A percentile compares a stretch with the other conserved stretches of the same genome.
Evolutionary conservation across 441 rosid species (phyloP).

Genomic region (Mallotus repandus): DNA sequence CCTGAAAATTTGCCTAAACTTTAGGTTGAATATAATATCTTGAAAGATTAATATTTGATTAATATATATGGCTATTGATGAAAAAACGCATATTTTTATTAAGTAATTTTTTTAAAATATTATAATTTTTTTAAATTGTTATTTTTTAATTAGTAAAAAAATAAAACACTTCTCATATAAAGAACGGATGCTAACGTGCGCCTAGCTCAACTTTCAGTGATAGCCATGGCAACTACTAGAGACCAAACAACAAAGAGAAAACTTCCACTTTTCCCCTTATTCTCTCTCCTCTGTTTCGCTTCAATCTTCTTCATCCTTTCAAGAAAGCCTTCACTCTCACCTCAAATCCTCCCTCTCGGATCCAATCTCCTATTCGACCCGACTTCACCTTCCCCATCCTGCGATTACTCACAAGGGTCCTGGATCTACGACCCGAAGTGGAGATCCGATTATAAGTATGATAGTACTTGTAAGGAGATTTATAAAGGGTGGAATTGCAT

Average conservation of each 20-base stretch:
- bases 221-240: conserved; percentile 20
- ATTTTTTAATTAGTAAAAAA: background rate
- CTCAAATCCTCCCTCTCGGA: conserved; percentile 21
- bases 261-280: conserved; percentile 53
- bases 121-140: no score
- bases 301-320: conserved; percentile 61
- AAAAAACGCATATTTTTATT: no score
- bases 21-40: no score
- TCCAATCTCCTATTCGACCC: background rate
- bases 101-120: no score
- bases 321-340: conserved; percentile 38
- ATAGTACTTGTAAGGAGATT: conserved; percentile 75
- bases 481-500: conserved; percentile 95
- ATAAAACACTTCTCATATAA: background rate
- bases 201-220: conserved; percentile 24
- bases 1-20: no score
- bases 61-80: no score
- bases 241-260: conserved; percentile 29
- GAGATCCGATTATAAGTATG: conserved; percentile 40
- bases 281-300: conserved; percentile 66
- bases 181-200: background rate
- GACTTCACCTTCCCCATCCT: conserved; percentile 22
- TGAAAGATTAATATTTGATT: no score
- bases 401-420: conserved; percentile 72
- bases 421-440: conserved; percentile 68